Conservation (phyloP, 176 grass and related monocot genomes). For the Eleusine coracana region DNA sequence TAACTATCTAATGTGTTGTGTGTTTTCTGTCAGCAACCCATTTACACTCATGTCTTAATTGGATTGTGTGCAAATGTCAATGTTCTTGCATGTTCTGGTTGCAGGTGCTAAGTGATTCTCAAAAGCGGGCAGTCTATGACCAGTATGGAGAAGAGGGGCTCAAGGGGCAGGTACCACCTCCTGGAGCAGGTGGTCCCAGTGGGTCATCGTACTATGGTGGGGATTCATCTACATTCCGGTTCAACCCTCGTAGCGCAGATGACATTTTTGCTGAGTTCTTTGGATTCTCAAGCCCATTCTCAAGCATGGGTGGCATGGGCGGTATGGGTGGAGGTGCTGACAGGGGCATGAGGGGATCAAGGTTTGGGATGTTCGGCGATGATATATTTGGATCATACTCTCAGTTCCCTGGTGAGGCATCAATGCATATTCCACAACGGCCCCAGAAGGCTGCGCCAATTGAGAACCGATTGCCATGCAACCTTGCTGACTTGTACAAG, state of each 20-base stretch:
- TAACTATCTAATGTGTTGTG: too few species aligned
- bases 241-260: conserved; percentile 69
- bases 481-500: conserved; percentile 80
- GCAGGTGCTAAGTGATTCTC: too few species aligned
- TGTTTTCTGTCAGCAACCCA: too few species aligned
- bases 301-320: conserved; percentile 47
- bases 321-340: conserved; percentile 39
- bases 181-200: conserved; percentile 53
- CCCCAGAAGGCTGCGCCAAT: conserved; percentile 57
- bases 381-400: conserved; percentile 54
- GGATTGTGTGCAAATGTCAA: not conserved
- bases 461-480: conserved; percentile 68
- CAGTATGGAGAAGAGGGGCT: conserved; percentile 82
- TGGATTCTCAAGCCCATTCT: conserved; percentile 64
- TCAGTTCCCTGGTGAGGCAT: conserved; percentile 50
- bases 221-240: conserved; percentile 53
- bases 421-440: conserved; percentile 48
- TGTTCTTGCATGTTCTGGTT: too few species aligned
- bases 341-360: conserved; percentile 42
- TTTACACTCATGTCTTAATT: too few species aligned
- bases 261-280: conserved; percentile 91
- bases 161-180: conserved; percentile 64
- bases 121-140: conserved; percentile 59
- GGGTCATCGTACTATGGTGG: conserved; percentile 49
- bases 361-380: conserved; percentile 58